phyloP scores from a whole-genome alignment of 164 flowering plant species.

The Santalum album region DNA sequence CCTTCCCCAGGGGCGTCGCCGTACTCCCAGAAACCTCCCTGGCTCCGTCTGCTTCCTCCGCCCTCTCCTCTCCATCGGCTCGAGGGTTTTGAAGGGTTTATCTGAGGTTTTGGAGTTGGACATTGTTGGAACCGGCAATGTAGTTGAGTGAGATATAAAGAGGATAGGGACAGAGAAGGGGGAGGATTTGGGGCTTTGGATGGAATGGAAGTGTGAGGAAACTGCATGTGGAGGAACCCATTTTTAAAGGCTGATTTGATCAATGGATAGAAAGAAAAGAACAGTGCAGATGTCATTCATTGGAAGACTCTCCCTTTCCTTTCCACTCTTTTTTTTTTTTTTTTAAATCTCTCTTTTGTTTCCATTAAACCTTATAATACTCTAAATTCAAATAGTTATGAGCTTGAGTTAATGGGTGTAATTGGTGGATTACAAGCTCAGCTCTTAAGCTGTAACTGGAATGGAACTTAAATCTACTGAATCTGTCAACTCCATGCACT shows the following conservation, averaged over 20 bases:
- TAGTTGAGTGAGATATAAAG: neutral
- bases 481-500: neutral
- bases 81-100: constrained; percentile 20
- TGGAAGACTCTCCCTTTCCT: constrained; percentile 16
- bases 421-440: too few relatives aligned
- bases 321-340: constrained; percentile 7
- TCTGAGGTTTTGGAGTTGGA: constrained; percentile 30
- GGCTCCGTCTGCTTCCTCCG: constrained; percentile 72
- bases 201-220: neutral
- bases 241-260: constrained; percentile 25
- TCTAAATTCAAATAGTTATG: too few relatives aligned
- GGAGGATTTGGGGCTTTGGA: constrained; percentile 8
- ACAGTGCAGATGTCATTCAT: constrained; percentile 27
- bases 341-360: neutral
- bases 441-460: neutral
- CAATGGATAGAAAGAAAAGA: constrained; percentile 19
- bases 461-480: neutral
- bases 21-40: constrained; percentile 84
- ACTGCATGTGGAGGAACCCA: constrained; percentile 7
- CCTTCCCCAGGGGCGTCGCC: constrained; percentile 92
- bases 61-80: constrained; percentile 53
- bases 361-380: neutral
- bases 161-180: neutral
- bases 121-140: constrained; percentile 20
- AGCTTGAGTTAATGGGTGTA: too few relatives aligned